A percentile compares a stretch with the other conserved stretches of the same genome.
phyloP scores from a whole-genome alignment of 2,329 filamentous ascomycete genomes.

The Botrytis medusae region DNA sequence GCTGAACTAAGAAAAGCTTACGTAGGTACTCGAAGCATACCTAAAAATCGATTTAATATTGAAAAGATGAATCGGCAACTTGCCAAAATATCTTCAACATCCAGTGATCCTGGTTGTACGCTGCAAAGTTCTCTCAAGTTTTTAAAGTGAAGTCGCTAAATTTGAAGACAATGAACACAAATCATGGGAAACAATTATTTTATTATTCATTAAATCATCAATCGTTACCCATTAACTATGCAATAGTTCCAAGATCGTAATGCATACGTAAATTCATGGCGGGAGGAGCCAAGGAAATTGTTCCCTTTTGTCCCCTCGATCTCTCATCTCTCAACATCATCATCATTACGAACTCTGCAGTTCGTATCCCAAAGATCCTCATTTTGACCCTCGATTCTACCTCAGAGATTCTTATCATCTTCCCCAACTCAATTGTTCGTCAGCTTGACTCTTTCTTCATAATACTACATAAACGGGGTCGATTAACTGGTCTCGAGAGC shows the following conservation, averaged over 20 bases:
- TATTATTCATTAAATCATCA: constrained; percentile 1
- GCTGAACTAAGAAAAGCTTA: not conserved
- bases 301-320: not conserved
- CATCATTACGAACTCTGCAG: not conserved
- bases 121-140: not conserved
- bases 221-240: not conserved
- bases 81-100: not conserved
- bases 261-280: not conserved
- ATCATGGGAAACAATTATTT: not conserved
- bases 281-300: not conserved
- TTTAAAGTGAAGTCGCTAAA: not conserved
- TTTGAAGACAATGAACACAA: not conserved
- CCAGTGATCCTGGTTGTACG: accelerated
- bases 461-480: not conserved
- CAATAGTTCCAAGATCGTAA: not conserved
- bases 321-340: not conserved
- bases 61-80: not conserved
- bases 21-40: not conserved
- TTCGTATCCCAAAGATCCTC: not conserved
- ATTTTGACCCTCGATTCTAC: not conserved
- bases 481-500: not conserved
- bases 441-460: not conserved
- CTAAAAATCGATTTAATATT: too few relatives aligned
- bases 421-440: not conserved
- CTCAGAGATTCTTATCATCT: not conserved